phyloP scores from a whole-genome alignment of 2,329 filamentous ascomycete genomes.

The Microcyclospora tardicrescens region DNA sequence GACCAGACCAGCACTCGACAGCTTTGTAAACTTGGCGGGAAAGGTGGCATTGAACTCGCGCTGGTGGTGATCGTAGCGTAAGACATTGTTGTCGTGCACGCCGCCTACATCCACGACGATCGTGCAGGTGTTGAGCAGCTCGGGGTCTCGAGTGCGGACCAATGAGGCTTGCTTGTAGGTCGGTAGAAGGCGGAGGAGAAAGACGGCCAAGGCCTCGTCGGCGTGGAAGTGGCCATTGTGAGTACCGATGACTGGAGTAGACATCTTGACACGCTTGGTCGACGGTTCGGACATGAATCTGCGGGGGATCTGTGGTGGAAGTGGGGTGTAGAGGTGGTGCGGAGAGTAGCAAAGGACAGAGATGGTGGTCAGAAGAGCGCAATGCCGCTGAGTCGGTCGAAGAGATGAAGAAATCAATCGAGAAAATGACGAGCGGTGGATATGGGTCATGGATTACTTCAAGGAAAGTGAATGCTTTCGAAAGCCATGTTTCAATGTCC shows the following conservation, averaged over 20 bases:
- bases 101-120: conserved; percentile 97
- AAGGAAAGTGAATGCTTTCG: too few species aligned
- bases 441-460: too few species aligned
- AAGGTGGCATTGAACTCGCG: conserved; percentile 79
- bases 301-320: background rate
- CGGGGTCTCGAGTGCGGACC: conserved; percentile 76
- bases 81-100: conserved; percentile 63
- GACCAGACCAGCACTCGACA: conserved; percentile 84
- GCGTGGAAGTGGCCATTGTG: conserved; percentile 99
- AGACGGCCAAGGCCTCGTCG: conserved; percentile 91
- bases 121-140: conserved; percentile 66
- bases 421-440: too few species aligned
- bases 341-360: too few species aligned
- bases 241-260: conserved; percentile 61
- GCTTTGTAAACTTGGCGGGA: conserved; percentile 70
- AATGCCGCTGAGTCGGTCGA: too few species aligned
- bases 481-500: too few species aligned
- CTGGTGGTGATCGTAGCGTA: conserved; percentile 96
- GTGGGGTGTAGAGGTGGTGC: too few species aligned
- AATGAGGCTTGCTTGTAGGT: conserved; percentile 61
- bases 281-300: conserved; percentile 15
- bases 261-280: conserved; percentile 75
- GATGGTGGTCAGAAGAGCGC: too few species aligned
- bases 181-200: conserved; percentile 84
- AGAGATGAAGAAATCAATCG: too few species aligned